Percentiles rank a stretch among this genome's conserved stretches.
Evolutionary conservation across 2,329 filamentous ascomycete species (phyloP).

Genomic region (Xylariaceae sp.): DNA sequence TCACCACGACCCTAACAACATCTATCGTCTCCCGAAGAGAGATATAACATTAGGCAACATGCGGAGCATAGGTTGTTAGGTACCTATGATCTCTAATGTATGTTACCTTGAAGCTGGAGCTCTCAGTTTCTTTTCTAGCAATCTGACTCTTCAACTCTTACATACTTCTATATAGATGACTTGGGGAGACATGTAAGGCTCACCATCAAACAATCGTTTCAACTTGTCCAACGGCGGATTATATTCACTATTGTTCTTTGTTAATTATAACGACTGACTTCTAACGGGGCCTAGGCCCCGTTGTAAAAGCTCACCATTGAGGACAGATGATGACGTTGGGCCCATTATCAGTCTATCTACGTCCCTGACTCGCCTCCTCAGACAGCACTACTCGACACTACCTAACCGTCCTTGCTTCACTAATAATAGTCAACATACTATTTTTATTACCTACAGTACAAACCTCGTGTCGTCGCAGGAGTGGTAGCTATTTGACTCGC

Average conservation of each 20-base stretch:
- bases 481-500: background rate
- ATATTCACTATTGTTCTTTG: background rate
- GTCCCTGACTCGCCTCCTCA: background rate
- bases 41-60: background rate
- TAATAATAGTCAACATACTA: background rate
- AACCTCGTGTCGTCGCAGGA: background rate
- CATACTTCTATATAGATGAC: background rate
- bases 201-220: background rate
- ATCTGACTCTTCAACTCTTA: background rate
- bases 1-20: too few relatives aligned
- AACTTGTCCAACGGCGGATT: background rate
- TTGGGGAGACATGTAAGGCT: background rate
- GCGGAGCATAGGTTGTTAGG: background rate
- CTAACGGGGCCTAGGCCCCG: background rate
- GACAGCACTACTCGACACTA: background rate
- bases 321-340: background rate
- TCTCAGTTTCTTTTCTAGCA: background rate
- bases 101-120: background rate
- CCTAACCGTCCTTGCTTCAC: background rate
- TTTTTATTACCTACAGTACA: background rate
- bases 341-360: background rate
- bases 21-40: background rate
- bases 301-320: background rate
- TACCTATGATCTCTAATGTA: background rate
- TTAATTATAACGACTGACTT: background rate